phyloP scores from a whole-genome alignment of 495 filamentous ascomycete genomes.

The Neurospora discreta region DNA sequence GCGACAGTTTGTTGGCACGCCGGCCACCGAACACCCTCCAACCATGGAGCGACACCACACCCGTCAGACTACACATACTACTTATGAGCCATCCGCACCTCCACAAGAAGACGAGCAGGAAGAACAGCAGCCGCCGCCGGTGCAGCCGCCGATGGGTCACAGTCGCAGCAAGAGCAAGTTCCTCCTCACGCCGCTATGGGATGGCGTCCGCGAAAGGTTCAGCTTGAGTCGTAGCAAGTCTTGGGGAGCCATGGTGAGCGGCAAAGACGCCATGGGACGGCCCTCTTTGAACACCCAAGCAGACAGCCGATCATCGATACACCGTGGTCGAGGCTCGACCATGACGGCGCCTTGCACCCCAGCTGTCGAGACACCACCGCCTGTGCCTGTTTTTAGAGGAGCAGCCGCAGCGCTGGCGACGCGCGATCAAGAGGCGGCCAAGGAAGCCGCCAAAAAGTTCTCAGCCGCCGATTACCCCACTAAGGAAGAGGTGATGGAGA shows the following conservation, averaged over 20 bases:
- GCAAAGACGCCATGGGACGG: not conserved
- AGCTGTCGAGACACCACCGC: not conserved
- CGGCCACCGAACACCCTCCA: not conserved
- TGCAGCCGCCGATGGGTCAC: not conserved
- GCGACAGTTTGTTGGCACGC: conserved; percentile 21
- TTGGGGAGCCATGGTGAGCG: conserved; percentile 6
- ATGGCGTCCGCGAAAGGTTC: conserved; percentile 20
- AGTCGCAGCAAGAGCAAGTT: conserved; percentile 9
- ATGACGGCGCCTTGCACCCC: not conserved
- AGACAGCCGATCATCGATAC: not conserved
- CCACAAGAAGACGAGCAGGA: not conserved
- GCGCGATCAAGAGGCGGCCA: not conserved
- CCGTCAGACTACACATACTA: not conserved
- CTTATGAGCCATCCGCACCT: conserved; percentile 1
- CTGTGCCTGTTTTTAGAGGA: not conserved
- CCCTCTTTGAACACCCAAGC: not conserved
- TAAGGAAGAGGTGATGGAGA: conserved; percentile 34
- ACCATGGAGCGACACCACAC: not conserved
- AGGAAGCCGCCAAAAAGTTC: not conserved
- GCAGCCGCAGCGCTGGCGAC: not conserved
- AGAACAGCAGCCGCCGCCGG: not conserved
- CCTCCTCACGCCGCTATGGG: conserved; percentile 23
- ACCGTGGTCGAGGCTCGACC: not conserved
- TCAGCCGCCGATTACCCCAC: conserved; percentile 22
- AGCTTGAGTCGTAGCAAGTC: conserved; percentile 14